phyloP scores from a whole-genome alignment of 441 rosid species.

The Bocquillonia castaneifolia region DNA sequence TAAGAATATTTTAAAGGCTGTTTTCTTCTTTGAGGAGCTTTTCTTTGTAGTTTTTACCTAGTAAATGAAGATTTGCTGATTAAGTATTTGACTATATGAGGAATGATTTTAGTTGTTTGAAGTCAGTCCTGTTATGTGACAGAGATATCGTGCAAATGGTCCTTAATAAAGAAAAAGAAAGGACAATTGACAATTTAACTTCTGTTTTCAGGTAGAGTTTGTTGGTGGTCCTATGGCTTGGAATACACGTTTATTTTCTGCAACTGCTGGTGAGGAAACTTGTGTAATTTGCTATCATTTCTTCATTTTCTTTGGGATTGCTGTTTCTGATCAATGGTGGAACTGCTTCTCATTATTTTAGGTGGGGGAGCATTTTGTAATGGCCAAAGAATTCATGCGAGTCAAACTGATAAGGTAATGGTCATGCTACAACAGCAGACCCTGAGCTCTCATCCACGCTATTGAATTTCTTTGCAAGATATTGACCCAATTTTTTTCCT shows the following conservation, averaged over 20 bases:
- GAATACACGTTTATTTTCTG: constrained; percentile 82
- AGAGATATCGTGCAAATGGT: neutral
- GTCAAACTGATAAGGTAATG: constrained; percentile 71
- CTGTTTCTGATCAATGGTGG: constrained; percentile 16
- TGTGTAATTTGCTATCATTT: neutral
- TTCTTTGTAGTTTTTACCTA: neutral
- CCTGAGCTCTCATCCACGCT: neutral
- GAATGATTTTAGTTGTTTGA: neutral
- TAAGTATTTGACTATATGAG: neutral
- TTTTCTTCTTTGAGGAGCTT: neutral
- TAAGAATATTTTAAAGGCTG: neutral
- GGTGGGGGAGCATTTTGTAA: constrained; percentile 98
- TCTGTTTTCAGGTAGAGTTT: constrained; percentile 67
- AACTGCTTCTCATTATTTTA: constrained; percentile 26
- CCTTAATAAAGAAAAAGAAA: neutral
- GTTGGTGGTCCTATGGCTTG: constrained; percentile 97
- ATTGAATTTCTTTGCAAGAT: neutral
- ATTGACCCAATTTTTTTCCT: neutral
- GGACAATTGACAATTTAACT: constrained; percentile 13
- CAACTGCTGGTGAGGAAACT: constrained; percentile 63
- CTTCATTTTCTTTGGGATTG: constrained; percentile 1
- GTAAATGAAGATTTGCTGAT: neutral
- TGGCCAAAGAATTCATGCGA: constrained; percentile 65
- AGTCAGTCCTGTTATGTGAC: too few relatives aligned
- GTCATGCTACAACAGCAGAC: constrained; percentile 2